Conservation (phyloP, 2,329 filamentous ascomycete genomes). For the Bipolaris zeicola region DNA sequence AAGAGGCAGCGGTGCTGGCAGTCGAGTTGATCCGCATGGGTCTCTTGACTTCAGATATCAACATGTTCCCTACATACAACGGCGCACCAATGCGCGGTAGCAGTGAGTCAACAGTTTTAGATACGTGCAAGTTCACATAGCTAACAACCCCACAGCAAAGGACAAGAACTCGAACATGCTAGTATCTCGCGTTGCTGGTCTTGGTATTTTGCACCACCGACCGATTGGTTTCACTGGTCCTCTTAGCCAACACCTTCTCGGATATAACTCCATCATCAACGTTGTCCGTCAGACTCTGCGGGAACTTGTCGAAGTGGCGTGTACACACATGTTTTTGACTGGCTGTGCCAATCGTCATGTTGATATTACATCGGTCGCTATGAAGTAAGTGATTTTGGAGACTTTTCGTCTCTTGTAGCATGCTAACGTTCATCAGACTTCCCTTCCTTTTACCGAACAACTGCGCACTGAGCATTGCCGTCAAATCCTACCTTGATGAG, state of each 20-base stretch:
- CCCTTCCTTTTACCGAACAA: constrained; percentile 74
- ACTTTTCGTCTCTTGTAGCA: constrained; percentile 31
- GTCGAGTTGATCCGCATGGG: constrained; percentile 84
- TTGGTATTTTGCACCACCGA: constrained; percentile 81
- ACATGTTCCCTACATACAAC: constrained; percentile 63
- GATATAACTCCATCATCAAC: constrained; percentile 82
- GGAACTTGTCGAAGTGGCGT: constrained; percentile 81
- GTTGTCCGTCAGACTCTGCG: constrained; percentile 79
- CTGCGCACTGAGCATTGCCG: constrained; percentile 76
- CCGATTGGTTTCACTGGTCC: constrained; percentile 92
- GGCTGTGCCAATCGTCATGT: constrained; percentile 74
- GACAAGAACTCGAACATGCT: constrained; percentile 80
- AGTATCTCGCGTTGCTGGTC: constrained; percentile 82
- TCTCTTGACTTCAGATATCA: constrained; percentile 71
- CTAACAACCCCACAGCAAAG: constrained; percentile 58
- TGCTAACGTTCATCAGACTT: constrained; percentile 48
- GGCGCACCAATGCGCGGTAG: constrained; percentile 64
- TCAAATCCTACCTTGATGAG: constrained; percentile 80
- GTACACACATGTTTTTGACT: constrained; percentile 79
- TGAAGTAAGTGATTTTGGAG: constrained; percentile 63
- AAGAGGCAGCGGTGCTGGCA: constrained; percentile 80
- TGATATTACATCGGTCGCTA: constrained; percentile 66
- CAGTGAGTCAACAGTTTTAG: constrained; percentile 28
- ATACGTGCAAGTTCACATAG: neutral
- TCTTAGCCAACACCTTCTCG: constrained; percentile 84